Evolutionary conservation across 1,284 basidiomycete genomes (phyloP).

Genomic region (Sporisorium exsertum): DNA sequence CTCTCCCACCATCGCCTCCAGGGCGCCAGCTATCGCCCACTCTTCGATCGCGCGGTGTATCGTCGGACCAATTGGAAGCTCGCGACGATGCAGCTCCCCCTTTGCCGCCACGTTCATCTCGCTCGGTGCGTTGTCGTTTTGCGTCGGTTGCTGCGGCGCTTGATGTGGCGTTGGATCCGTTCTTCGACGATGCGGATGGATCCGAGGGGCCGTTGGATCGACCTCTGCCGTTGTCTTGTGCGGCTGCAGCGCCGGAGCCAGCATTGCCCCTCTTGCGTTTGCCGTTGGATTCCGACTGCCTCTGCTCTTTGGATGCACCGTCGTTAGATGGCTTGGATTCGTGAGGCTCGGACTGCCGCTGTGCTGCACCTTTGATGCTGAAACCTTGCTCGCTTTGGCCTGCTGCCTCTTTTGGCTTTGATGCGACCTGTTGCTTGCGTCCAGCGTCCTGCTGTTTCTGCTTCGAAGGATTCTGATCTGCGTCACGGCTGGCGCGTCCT

Average conservation of each 20-base stretch:
- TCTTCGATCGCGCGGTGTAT: conserved; percentile 26
- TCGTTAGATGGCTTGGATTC: conserved; percentile 5
- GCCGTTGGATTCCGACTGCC: conserved; percentile 10
- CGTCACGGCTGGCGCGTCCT: conserved; percentile 4
- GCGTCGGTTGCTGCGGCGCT: conserved; percentile 8
- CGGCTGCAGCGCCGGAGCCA: not conserved
- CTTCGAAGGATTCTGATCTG: not conserved
- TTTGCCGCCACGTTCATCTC: conserved; percentile 16
- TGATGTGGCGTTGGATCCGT: not conserved
- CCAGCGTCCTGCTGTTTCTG: conserved; percentile 5
- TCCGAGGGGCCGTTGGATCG: not conserved
- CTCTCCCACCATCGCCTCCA: conserved; percentile 14
- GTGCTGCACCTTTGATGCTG: conserved; percentile 46
- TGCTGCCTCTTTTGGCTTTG: not conserved
- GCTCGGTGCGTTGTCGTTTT: conserved; percentile 25
- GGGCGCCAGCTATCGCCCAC: conserved; percentile 35
- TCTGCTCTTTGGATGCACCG: conserved; percentile 5
- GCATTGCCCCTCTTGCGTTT: conserved; percentile 32
- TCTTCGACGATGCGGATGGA: not conserved
- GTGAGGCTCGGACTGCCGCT: conserved; percentile 22
- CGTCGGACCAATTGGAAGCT: conserved; percentile 22
- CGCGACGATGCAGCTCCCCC: conserved; percentile 2
- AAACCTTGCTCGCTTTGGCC: conserved; percentile 23
- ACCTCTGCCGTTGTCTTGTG: not conserved
- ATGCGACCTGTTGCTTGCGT: conserved; percentile 3